Evolutionary conservation across 1,284 basidiomycete species (phyloP).

Genomic region (Paramarasmius palmivorus): DNA sequence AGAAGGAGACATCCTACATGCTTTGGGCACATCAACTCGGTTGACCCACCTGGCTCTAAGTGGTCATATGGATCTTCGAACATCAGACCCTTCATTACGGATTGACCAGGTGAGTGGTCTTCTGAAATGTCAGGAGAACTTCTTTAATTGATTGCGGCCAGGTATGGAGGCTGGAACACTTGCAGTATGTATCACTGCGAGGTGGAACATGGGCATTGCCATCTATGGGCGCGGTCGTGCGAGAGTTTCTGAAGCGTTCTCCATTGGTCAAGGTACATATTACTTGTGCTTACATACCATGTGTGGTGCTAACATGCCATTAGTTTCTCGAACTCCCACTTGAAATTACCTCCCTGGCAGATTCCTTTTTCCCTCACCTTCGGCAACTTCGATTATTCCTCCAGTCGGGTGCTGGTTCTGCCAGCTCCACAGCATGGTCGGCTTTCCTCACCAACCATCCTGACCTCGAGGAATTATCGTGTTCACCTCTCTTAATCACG

Average conservation of each 20-base stretch:
- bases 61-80: neutral
- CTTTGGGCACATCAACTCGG: neutral
- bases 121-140: neutral
- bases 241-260: conserved; percentile 34
- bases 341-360: conserved; percentile 36
- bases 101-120: conserved; percentile 18
- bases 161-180: conserved; percentile 40
- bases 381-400: conserved; percentile 36
- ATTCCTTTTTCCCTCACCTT: conserved; percentile 38
- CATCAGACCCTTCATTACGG: neutral
- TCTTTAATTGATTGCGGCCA: conserved; percentile 16
- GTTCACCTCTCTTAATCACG: conserved; percentile 33
- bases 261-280: conserved; percentile 36
- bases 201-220: conserved; percentile 39
- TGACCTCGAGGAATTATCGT: conserved; percentile 41
- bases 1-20: conserved; percentile 27
- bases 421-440: conserved; percentile 32
- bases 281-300: neutral
- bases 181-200: conserved; percentile 36
- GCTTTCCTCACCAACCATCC: conserved; percentile 42
- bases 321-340: conserved; percentile 43
- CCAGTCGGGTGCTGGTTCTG: conserved; percentile 33
- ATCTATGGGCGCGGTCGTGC: conserved; percentile 32
- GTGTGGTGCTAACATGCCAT: neutral
- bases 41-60: neutral